These are phyloP conservation scores for Symbiodinium pilosum DNA, from an alignment of 73 alveolate species.

Conservation along the genomic window DNA sequence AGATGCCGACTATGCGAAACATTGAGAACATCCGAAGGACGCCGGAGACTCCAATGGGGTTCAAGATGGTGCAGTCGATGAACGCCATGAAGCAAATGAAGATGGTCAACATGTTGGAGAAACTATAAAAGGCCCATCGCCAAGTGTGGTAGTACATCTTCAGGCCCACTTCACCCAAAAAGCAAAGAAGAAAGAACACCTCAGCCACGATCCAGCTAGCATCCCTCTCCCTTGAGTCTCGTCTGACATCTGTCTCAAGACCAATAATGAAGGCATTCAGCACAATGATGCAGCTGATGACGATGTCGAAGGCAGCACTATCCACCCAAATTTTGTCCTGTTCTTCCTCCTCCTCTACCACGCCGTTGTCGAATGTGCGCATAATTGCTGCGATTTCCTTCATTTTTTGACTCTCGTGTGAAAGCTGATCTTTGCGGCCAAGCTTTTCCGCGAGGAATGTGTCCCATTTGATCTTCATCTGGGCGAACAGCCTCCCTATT, in stretches of 20 bases:
- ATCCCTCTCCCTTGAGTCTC: slow-evolving; percentile 54
- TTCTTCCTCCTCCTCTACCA: slow-evolving; percentile 84
- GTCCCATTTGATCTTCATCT: slow-evolving; percentile 78
- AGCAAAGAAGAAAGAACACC: slow-evolving; percentile 72
- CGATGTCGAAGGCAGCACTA: slow-evolving; percentile 84
- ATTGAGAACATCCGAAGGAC: slow-evolving; percentile 88
- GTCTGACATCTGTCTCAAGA: slow-evolving; percentile 78
- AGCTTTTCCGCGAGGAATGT: slow-evolving; percentile 78
- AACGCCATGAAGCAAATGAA: slow-evolving; percentile 68
- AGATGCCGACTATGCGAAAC: slow-evolving; percentile 90
- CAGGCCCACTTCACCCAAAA: slow-evolving; percentile 79
- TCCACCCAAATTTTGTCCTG: slow-evolving; percentile 87
- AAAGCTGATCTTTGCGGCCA: slow-evolving; percentile 58
- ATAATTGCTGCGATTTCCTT: slow-evolving; percentile 84
- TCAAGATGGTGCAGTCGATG: slow-evolving; percentile 37
- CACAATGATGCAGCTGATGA: slow-evolving; percentile 88
- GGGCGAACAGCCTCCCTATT: slow-evolving; percentile 34
- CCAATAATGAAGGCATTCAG: slow-evolving; percentile 79
- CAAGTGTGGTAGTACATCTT: slow-evolving; percentile 94
- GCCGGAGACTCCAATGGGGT: slow-evolving; percentile 78
- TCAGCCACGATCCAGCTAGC: slow-evolving; percentile 92
- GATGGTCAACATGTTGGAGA: slow-evolving; percentile 81
- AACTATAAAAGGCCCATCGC: slow-evolving; percentile 86
- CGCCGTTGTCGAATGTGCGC: slow-evolving; percentile 87
- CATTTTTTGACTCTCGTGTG: slow-evolving; percentile 85